Evolutionary conservation across 2,329 filamentous ascomycete genomes (phyloP).

Genomic region (Neonectria coccinea): DNA sequence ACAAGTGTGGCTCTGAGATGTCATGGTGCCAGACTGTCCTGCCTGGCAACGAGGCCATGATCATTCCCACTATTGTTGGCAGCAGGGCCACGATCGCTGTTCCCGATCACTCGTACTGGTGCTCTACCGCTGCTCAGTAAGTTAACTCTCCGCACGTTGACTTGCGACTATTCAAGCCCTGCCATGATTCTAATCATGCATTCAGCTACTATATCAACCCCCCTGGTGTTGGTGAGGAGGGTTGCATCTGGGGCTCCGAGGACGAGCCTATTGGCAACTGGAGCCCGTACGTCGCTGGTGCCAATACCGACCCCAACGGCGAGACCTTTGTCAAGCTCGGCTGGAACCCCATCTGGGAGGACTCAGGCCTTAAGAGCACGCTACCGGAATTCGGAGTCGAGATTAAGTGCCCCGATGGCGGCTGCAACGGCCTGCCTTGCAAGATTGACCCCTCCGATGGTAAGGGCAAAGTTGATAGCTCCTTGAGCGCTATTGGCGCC

Average conservation of each 20-base stretch:
- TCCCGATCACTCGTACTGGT: slow-evolving; percentile 78
- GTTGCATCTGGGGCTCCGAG: slow-evolving; percentile 78
- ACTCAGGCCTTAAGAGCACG: slow-evolving; percentile 64
- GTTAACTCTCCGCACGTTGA: slow-evolving; percentile 42
- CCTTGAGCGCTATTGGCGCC: slow-evolving; percentile 67
- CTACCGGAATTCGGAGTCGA: slow-evolving; percentile 75
- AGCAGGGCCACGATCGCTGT: slow-evolving; percentile 73
- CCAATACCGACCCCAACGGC: slow-evolving; percentile 74
- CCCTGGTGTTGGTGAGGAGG: slow-evolving; percentile 72
- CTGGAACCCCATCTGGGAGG: slow-evolving; percentile 80
- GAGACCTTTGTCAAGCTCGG: slow-evolving; percentile 80
- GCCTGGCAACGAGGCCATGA: slow-evolving; percentile 84
- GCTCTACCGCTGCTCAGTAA: slow-evolving; percentile 78
- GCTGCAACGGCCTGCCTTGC: slow-evolving; percentile 81
- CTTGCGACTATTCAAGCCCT: slow-evolving; percentile 25
- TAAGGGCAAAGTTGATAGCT: slow-evolving; percentile 70
- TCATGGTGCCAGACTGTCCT: slow-evolving; percentile 85
- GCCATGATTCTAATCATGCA: slow-evolving; percentile 47
- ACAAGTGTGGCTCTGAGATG: slow-evolving; percentile 71
- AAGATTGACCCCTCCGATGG: slow-evolving; percentile 71
- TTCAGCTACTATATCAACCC: slow-evolving; percentile 81
- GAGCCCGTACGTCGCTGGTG: slow-evolving; percentile 80
- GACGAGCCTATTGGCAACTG: slow-evolving; percentile 77
- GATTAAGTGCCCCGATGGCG: slow-evolving; percentile 74
- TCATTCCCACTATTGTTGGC: slow-evolving; percentile 79